A percentile compares a stretch with the other conserved stretches of the same genome.
phyloP scores from a whole-genome alignment of 805 yeast genomes.

The Saccharomyces eubayanus region DNA sequence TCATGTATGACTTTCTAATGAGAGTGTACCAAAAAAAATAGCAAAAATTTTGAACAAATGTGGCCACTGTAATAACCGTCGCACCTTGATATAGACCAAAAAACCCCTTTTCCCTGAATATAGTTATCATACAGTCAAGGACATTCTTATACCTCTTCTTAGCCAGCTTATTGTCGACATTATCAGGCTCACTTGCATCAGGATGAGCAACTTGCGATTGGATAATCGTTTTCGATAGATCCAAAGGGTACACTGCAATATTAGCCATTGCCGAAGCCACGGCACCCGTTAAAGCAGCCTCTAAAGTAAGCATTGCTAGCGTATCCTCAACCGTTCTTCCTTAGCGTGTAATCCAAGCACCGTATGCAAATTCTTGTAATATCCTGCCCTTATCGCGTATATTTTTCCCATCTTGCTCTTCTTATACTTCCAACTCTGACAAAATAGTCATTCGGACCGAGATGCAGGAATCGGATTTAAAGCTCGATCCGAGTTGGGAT shows the following conservation, averaged over 20 bases:
- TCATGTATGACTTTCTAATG: constrained; percentile 48
- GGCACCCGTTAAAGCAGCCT: constrained; percentile 76
- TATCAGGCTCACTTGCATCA: constrained; percentile 1
- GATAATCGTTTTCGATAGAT: constrained; percentile 64
- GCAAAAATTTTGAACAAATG: constrained; percentile 70
- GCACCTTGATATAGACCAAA: constrained; percentile 68
- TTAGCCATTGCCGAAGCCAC: constrained; percentile 76
- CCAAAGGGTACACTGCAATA: constrained; percentile 71
- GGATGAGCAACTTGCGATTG: constrained; percentile 50
- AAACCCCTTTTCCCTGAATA: constrained; percentile 51
- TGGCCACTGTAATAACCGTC: constrained; percentile 55
- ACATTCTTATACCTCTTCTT: constrained; percentile 43
- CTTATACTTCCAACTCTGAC: neutral
- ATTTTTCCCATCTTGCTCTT: neutral
- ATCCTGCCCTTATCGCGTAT: neutral
- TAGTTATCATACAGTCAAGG: constrained; percentile 52
- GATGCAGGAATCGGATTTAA: neutral
- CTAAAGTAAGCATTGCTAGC: constrained; percentile 42
- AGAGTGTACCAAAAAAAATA: constrained; percentile 84
- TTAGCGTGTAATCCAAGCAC: neutral
- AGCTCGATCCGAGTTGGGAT: neutral
- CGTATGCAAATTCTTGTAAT: neutral
- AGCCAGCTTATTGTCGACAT: neutral
- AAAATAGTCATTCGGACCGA: neutral
- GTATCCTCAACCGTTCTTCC: neutral